These are phyloP conservation scores for Ascodesmis nigricans DNA, from an alignment of 495 filamentous ascomycete genomes.

Conservation along the genomic window DNA sequence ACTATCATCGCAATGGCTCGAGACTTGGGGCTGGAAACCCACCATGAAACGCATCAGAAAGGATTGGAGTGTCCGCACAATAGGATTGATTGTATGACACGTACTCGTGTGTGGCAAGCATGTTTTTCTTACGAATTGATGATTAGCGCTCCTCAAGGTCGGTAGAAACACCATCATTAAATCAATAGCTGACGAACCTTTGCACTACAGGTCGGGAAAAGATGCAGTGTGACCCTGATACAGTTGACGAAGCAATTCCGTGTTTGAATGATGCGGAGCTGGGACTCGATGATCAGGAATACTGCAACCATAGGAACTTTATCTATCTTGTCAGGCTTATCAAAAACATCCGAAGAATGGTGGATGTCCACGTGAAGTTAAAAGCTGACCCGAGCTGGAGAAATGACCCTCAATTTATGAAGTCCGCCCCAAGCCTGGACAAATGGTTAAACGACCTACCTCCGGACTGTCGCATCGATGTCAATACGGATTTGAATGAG, in stretches of 20 bases:
- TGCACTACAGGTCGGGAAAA: constrained; percentile 16
- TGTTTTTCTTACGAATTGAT: constrained; percentile 75
- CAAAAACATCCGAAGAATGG: constrained; percentile 55
- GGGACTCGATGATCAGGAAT: constrained; percentile 61
- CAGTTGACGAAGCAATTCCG: constrained; percentile 53
- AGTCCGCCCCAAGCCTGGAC: constrained; percentile 48
- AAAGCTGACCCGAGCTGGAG: constrained; percentile 70
- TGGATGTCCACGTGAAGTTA: constrained; percentile 49
- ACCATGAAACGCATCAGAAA: constrained; percentile 52
- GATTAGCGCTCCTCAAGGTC: constrained; percentile 89
- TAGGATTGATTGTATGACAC: constrained; percentile 54
- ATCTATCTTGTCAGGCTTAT: constrained; percentile 56
- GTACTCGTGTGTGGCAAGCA: constrained; percentile 78
- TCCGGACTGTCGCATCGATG: constrained; percentile 52
- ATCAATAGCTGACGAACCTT: too few species aligned
- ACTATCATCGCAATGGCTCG: constrained; percentile 81
- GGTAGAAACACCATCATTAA: neutral
- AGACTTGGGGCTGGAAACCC: constrained; percentile 78
- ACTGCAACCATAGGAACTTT: constrained; percentile 58
- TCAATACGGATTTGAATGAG: constrained; percentile 54
- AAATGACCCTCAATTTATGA: constrained; percentile 60
- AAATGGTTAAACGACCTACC: constrained; percentile 63
- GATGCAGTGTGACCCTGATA: constrained; percentile 23
- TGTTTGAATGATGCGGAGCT: constrained; percentile 35
- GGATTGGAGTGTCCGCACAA: constrained; percentile 45